Evolutionary conservation across 495 filamentous ascomycete genomes (phyloP), one percentile per base, ranked within the genome.

Genomic region (Acidomyces sp.): DNA sequence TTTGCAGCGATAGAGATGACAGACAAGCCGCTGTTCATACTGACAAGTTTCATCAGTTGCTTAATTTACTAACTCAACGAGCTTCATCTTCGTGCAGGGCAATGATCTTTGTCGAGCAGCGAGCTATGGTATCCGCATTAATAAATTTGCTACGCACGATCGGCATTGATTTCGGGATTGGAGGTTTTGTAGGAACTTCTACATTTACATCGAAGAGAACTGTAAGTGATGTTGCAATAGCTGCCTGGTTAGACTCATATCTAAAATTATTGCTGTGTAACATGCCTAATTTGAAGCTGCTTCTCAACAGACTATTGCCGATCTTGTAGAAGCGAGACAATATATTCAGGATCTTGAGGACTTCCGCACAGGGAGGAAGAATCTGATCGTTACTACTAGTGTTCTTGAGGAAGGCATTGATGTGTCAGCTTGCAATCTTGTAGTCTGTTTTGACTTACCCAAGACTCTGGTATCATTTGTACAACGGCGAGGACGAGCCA

Each of bases 381-480:
- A 94, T 49, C 64, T 97, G 1, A 66, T 97, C 7, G 61, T 97
- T 5, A 72, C 84, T 0, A 95, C 88, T 0, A 81, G 73, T 51
- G 87, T 87, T 0, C 62, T 93, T 0, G 88, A 96, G 58, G 90
- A 97, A 60, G 90, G 88, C 0, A 82, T 97, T 27, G 88, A 95
- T 56, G 70, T 95, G 2, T 78, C 79, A 6, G 75, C 77, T 5
- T 95, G 88, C 56, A 82, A 88, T 51, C 53, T 85, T 23, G 85
- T 95, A 10, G 66, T 94, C n/a, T 90, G 85, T 53, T 93, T 82
- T 52, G 74, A 93, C 44, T 61, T 68, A 27, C 85, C 84, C 3
- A 56, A 63, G 4, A 88, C 80, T 39, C 60, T 93, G 21, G 88
- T 87, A 51, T 81, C 83, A 0, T 94, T 88, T 56, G 74, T 97